phyloP scores from a whole-genome alignment of 2,329 filamentous ascomycete genomes.

The Beauveria medogensis region DNA sequence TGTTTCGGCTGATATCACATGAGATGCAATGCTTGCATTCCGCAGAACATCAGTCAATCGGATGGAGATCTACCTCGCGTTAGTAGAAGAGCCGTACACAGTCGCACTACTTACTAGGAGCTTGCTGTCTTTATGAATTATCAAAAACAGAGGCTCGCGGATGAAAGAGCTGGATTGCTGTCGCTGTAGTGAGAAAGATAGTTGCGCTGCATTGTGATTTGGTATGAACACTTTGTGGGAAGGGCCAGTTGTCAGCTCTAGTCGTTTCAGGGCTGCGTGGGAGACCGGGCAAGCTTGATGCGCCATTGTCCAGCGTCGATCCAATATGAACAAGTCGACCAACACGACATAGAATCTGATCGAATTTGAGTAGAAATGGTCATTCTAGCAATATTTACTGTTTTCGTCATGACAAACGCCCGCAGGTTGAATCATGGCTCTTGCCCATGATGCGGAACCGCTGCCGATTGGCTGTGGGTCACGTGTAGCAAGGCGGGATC shows the following conservation, averaged over 20 bases:
- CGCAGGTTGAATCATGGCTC: neutral
- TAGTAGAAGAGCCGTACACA: neutral
- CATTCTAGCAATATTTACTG: neutral
- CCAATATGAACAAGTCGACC: neutral
- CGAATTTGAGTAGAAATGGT: neutral
- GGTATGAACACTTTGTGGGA: neutral
- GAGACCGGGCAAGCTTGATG: neutral
- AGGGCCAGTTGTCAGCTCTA: neutral
- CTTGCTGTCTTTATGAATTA: constrained; percentile 1
- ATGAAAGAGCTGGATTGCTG: neutral
- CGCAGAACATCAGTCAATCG: constrained; percentile 7
- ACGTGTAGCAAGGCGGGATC: constrained; percentile 4
- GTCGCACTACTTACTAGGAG: neutral
- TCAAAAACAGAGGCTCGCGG: neutral
- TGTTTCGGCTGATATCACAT: constrained; percentile 12
- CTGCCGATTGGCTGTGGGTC: constrained; percentile 10
- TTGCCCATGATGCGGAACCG: neutral
- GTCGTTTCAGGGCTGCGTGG: neutral
- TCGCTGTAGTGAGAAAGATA: constrained; percentile 1
- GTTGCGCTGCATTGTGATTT: neutral
- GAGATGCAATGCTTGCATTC: neutral
- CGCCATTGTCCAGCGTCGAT: neutral
- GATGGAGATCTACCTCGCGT: neutral
- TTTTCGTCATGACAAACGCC: neutral
- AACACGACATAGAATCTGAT: neutral